These are phyloP conservation scores for Fonsecaea erecta DNA, from an alignment of 2,329 filamentous ascomycete species.

Conservation along the genomic window DNA sequence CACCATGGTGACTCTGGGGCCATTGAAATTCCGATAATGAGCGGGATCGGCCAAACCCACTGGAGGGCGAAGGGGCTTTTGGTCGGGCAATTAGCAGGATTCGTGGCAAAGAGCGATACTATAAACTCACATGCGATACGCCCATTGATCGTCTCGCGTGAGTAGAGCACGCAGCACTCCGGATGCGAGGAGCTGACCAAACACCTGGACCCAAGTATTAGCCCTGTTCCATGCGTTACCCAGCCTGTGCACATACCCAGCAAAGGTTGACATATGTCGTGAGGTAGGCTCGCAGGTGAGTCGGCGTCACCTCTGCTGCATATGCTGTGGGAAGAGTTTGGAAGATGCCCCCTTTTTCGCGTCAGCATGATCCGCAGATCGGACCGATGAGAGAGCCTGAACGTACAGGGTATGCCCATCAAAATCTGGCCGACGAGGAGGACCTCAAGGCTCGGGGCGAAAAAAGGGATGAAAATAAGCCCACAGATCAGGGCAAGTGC, in stretches of 20 bases:
- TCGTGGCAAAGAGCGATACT: not conserved
- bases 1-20: conserved; percentile 48
- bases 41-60: conserved; percentile 54
- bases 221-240: not conserved
- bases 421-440: conserved; percentile 44
- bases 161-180: conserved; percentile 41
- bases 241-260: conserved; percentile 7
- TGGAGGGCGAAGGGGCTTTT: conserved; percentile 47
- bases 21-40: conserved; percentile 50
- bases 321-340: conserved; percentile 43
- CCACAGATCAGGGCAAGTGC: conserved; percentile 33
- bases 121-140: conserved; percentile 37
- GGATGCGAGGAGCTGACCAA: conserved; percentile 44
- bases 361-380: not conserved
- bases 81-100: not conserved
- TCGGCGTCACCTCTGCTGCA: conserved; percentile 44
- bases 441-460: conserved; percentile 43
- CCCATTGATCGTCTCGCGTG: conserved; percentile 38
- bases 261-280: conserved; percentile 42
- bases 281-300: conserved; percentile 40
- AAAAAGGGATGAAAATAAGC: conserved; percentile 47
- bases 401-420: conserved; percentile 34
- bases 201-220: conserved; percentile 31
- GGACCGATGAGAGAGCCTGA: not conserved
- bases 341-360: conserved; percentile 39